Evolutionary conservation across 1,139 yeast genomes (phyloP).

Genomic region (Taphrina wiesneri): DNA sequence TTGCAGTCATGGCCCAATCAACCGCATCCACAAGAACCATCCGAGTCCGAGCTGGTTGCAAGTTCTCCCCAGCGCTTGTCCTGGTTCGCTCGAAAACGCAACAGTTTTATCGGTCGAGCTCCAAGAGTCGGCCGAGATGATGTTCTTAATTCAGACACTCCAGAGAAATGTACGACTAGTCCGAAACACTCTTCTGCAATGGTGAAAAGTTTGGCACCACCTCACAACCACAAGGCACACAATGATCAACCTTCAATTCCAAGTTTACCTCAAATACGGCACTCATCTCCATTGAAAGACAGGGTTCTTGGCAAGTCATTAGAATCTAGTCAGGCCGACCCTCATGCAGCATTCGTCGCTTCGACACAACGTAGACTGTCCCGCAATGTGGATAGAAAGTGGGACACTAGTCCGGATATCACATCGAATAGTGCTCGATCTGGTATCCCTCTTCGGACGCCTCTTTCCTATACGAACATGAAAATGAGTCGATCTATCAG

Average conservation of each 20-base stretch:
- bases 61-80: conserved; percentile 2
- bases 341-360: not conserved
- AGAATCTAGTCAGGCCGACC: not conserved
- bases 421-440: not conserved
- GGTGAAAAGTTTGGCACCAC: not conserved
- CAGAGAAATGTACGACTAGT: not conserved
- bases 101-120: conserved; percentile 1
- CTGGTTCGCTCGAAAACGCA: not conserved
- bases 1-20: not conserved
- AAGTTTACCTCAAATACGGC: not conserved
- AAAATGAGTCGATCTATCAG: not conserved
- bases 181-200: not conserved
- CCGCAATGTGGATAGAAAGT: not conserved
- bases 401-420: not conserved
- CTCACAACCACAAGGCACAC: not conserved
- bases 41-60: not conserved
- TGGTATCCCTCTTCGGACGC: not conserved
- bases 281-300: not conserved
- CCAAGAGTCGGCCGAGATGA: not conserved
- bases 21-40: not conserved
- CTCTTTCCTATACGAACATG: not conserved
- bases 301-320: not conserved
- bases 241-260: not conserved
- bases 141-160: not conserved
- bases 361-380: not conserved